Conservation (phyloP, 2,329 filamentous ascomycete genomes). For the Fusarium agapanthi region DNA sequence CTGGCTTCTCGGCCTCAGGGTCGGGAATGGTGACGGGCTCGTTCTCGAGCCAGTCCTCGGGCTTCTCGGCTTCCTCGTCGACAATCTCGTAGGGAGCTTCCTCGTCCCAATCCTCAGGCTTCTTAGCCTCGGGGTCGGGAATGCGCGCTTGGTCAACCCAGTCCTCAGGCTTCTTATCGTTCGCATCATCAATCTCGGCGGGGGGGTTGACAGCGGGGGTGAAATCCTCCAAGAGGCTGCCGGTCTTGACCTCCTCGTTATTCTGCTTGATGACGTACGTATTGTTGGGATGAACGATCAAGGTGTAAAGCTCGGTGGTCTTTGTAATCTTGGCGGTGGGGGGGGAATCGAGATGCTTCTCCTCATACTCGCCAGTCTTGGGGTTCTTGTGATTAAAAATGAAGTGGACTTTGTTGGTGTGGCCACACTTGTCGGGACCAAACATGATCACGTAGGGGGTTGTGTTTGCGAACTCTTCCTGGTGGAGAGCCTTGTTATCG, state of each 20-base stretch:
- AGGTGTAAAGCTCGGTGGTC: slow-evolving; percentile 92
- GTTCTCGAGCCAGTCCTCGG: slow-evolving; percentile 94
- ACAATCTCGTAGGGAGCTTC: slow-evolving; percentile 96
- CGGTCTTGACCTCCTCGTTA: slow-evolving; percentile 86
- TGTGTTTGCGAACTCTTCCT: slow-evolving; percentile 96
- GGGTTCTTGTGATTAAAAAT: slow-evolving; percentile 99
- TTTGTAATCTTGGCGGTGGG: slow-evolving; percentile 90
- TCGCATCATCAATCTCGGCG: slow-evolving; percentile 92
- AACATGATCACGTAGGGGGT: slow-evolving; percentile 99
- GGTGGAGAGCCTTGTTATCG: slow-evolving; percentile 95
- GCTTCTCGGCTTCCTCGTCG: slow-evolving; percentile 89
- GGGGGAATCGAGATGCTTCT: slow-evolving; percentile 93
- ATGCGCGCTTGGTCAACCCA: slow-evolving; percentile 97
- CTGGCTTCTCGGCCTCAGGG: slow-evolving; percentile 95
- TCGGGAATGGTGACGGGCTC: slow-evolving; percentile 86
- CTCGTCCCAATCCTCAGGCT: slow-evolving; percentile 99
- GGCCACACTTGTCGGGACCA: slow-evolving; percentile 98
- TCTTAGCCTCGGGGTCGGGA: slow-evolving; percentile 88
- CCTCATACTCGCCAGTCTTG: slow-evolving; percentile 99
- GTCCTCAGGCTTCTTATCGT: slow-evolving; percentile 92
- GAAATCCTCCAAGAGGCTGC: slow-evolving; percentile 94
- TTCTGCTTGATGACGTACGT: slow-evolving; percentile 93
- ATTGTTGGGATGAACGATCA: slow-evolving; percentile 97
- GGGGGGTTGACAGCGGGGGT: slow-evolving; percentile 89
- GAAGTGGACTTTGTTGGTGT: slow-evolving; percentile 98